Base-by-base conservation (phyloP, 164 flowering plant genomes). In the Magnolia kwangsiensis region DNA sequence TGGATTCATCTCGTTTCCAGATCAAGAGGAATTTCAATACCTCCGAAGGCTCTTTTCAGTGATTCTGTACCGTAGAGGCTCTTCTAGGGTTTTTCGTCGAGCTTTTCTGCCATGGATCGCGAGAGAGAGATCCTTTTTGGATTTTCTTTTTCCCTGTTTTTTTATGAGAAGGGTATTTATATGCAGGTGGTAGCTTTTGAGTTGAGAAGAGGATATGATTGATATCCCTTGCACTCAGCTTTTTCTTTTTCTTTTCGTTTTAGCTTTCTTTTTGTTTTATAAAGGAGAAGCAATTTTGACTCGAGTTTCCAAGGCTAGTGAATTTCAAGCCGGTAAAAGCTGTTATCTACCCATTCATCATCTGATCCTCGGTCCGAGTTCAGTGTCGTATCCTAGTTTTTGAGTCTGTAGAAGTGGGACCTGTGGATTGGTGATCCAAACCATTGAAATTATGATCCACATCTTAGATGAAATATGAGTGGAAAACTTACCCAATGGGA, bases 81-180 rank as follows among this genome's bases (percentile, higher is more conserved):
- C 55, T 51, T 77, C 66, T 65, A 77, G 66, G 72, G 71, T 67
- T 72, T 68, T 20, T 37, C 72, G 6, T 31, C 16, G 51, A 21
- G 64, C 16, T 21, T 37, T 37, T 7, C 13, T n/a, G 68, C 13
- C 21, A 65, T 23, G 68, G 68, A 65, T 68, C 50, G 29, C 29
- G 50, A 31, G 50, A 29, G 18, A 21, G 37, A 45, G 31, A n/a
- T 19, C 51, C 24, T 31, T 50, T 49, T 14, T 9, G 23, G 8
- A 29, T 23, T 20, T 70, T 55, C 10, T 18, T 63, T 21, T 4
- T 37, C 45, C 6, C 45, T 3, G 45, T 37, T 37, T 37, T 37
- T 37, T 37, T 37, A 37, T 6, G 45, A 8, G 61, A 16, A 55
- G 18, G 61, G 61, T 8, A 55, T 55, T 55, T 55, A 55, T 55